Percentiles rank a stretch among this genome's conserved stretches.
Evolutionary conservation across 768 basidiomycete genomes (phyloP).

Genomic region (Royoungia palumana): DNA sequence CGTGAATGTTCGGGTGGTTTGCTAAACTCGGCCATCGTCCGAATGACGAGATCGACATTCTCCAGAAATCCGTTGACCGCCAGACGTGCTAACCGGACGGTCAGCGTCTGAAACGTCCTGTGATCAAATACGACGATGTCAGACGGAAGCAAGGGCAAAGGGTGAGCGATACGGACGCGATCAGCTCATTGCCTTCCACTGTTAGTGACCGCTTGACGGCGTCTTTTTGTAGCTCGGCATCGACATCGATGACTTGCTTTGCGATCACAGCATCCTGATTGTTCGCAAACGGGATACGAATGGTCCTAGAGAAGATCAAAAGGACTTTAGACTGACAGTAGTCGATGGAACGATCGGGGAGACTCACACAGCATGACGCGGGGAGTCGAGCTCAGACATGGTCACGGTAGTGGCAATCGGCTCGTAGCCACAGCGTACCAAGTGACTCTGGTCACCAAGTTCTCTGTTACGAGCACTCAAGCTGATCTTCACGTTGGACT

Average conservation of each 20-base stretch:
- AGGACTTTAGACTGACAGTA: neutral
- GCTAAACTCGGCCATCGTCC: slow-evolving; percentile 79
- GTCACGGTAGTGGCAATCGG: slow-evolving; percentile 21
- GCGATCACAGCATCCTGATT: slow-evolving; percentile 76
- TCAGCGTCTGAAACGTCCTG: slow-evolving; percentile 74
- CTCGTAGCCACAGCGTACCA: neutral
- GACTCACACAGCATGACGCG: slow-evolving; percentile 58
- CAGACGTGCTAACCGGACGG: slow-evolving; percentile 80
- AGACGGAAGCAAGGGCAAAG: neutral
- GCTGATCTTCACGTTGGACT: no score
- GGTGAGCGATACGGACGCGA: slow-evolving; percentile 57
- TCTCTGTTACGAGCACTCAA: no score
- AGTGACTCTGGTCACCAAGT: no score
- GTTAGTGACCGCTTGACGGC: slow-evolving; percentile 71
- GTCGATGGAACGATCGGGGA: neutral
- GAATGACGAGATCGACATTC: slow-evolving; percentile 80
- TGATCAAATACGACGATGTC: neutral
- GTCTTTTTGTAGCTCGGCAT: slow-evolving; percentile 77
- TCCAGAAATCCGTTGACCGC: slow-evolving; percentile 85
- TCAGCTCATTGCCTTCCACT: slow-evolving; percentile 63
- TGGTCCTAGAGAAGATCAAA: slow-evolving; percentile 40
- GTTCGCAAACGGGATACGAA: slow-evolving; percentile 77
- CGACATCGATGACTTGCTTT: slow-evolving; percentile 81
- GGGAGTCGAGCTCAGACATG: no score
- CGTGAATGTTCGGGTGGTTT: slow-evolving; percentile 46